These are phyloP conservation scores for Colletotrichum sp. DNA, from an alignment of 2,329 filamentous ascomycete genomes.

Conservation along the genomic window DNA sequence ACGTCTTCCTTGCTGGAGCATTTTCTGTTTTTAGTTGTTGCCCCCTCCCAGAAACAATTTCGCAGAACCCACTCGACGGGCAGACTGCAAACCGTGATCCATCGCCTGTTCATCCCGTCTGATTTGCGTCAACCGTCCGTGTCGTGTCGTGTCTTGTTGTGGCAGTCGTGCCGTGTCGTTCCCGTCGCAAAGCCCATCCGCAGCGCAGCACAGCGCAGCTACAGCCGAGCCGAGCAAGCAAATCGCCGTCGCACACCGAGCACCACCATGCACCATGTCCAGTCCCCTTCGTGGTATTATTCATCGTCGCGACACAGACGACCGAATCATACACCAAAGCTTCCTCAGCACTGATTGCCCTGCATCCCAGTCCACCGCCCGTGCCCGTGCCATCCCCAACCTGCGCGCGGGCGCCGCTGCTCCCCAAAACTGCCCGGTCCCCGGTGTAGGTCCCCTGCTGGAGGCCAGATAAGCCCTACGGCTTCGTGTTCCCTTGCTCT, in stretches of 20 bases:
- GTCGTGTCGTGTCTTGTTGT: neutral
- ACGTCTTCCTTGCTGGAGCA: neutral
- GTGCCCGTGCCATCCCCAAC: neutral
- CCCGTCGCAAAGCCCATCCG: neutral
- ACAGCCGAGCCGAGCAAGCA: neutral
- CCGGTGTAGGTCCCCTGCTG: neutral
- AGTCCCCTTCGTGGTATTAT: neutral
- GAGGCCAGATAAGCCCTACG: slow-evolving; percentile 1
- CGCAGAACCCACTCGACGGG: neutral
- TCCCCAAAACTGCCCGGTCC: neutral
- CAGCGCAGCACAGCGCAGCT: neutral
- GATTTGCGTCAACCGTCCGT: neutral
- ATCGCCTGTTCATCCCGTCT: slow-evolving; percentile 7
- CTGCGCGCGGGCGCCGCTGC: neutral
- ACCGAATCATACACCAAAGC: neutral
- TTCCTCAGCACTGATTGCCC: neutral
- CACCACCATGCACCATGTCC: neutral
- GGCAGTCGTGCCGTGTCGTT: neutral
- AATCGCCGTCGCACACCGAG: neutral
- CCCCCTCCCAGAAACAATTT: neutral
- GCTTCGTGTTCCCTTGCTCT: neutral
- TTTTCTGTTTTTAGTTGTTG: neutral
- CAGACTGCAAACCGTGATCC: neutral
- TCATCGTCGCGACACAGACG: neutral
- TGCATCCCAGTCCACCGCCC: neutral